Conservation (phyloP, 202 grass and related monocot species). For the Schoenoplectus triqueter region DNA sequence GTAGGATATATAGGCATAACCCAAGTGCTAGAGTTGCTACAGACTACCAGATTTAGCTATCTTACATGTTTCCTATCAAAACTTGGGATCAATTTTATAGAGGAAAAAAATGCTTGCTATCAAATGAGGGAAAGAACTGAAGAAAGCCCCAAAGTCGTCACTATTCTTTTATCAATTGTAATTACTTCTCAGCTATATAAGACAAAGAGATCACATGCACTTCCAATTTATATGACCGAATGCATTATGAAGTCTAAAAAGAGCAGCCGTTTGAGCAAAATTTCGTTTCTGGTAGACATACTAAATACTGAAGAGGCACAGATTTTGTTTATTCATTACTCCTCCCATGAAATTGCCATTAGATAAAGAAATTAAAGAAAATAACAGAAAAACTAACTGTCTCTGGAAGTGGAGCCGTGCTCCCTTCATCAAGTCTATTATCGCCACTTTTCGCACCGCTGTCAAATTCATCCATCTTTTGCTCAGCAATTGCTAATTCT, state of each 20-base stretch:
- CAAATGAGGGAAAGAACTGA: background rate
- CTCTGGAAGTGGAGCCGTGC: slow-evolving; percentile 67
- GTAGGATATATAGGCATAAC: background rate
- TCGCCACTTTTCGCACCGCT: slow-evolving; percentile 68
- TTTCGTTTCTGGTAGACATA: background rate
- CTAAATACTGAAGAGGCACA: background rate
- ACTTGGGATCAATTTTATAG: background rate
- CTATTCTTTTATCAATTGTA: background rate
- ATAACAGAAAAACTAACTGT: slow-evolving; percentile 52
- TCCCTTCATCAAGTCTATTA: slow-evolving; percentile 61
- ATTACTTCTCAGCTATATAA: background rate
- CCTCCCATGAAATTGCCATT: slow-evolving; percentile 2
- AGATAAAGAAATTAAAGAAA: background rate
- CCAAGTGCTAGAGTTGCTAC: background rate
- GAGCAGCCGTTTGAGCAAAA: background rate
- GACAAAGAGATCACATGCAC: background rate
- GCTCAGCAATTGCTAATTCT: slow-evolving; percentile 34
- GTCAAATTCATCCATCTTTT: slow-evolving; percentile 63
- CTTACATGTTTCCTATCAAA: background rate
- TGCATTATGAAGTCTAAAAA: background rate
- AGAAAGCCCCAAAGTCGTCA: background rate
- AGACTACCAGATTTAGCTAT: background rate
- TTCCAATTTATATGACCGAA: background rate
- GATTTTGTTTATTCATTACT: background rate
- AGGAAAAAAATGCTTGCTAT: background rate